These are phyloP conservation scores for Xanthoceras sorbifolium DNA, from an alignment of 345 rosid genomes.

Conservation along the genomic window DNA sequence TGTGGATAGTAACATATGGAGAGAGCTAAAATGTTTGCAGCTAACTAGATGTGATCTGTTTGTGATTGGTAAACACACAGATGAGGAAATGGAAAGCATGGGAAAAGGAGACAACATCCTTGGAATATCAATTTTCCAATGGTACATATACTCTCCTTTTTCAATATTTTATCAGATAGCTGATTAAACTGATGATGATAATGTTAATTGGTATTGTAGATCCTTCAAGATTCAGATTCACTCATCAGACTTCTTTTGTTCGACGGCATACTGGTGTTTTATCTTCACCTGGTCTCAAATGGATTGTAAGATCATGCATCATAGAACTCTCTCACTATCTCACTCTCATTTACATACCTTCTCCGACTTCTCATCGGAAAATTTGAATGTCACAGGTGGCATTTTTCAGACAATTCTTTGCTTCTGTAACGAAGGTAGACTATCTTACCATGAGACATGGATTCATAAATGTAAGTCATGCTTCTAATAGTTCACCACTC, in stretches of 20 bases:
- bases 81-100: conserved; percentile 50
- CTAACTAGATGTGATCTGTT: background rate
- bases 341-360: too few relatives aligned
- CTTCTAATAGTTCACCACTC: too few relatives aligned
- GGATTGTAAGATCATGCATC: conserved; percentile 42
- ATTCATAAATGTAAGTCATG: conserved; percentile 43
- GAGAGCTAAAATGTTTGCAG: background rate
- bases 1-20: too few relatives aligned
- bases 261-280: conserved; percentile 45
- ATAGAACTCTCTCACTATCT: background rate
- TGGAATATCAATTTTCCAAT: conserved; percentile 43
- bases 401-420: conserved; percentile 46
- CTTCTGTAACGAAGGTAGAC: conserved; percentile 47
- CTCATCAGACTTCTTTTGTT: conserved; percentile 50
- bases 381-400: conserved; percentile 33
- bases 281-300: conserved; percentile 41
- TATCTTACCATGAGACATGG: conserved; percentile 48
- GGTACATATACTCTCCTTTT: conserved; percentile 24
- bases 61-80: conserved; percentile 23
- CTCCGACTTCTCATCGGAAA: background rate
- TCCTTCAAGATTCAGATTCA: conserved; percentile 48
- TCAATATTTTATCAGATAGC: too few relatives aligned
- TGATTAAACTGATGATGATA: background rate
- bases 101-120: conserved; percentile 47
- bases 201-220: conserved; percentile 29